Evolutionary conservation across 306 rosid species (phyloP).

Genomic region (Hippophae rhamnoides): DNA sequence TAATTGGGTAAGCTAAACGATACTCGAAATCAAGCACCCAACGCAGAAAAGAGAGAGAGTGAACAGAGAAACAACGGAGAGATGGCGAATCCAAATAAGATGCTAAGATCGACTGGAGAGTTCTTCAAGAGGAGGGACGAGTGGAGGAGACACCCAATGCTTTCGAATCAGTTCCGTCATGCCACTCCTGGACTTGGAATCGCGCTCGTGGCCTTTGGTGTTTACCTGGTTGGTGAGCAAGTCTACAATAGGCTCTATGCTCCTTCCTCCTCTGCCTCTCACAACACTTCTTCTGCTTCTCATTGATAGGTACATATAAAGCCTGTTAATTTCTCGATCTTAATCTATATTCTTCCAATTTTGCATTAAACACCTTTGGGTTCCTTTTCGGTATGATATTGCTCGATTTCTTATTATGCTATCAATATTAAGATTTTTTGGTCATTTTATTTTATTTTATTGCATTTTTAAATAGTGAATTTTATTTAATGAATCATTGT

Average conservation of each 20-base stretch:
- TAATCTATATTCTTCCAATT: neutral
- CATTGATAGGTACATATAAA: conserved; percentile 11
- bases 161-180: conserved; percentile 69
- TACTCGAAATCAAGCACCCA: neutral
- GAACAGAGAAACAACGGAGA: conserved; percentile 3
- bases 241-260: conserved; percentile 42
- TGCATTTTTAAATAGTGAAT: too few relatives aligned
- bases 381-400: neutral
- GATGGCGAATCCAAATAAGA: conserved; percentile 26
- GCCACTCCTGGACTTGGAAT: conserved; percentile 91
- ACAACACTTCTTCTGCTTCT: conserved; percentile 24
- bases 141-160: conserved; percentile 97
- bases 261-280: conserved; percentile 26
- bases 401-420: too few relatives aligned
- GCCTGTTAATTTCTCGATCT: neutral
- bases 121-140: conserved; percentile 84
- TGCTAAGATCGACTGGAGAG: conserved; percentile 55
- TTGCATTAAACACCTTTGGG: neutral
- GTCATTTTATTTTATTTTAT: too few relatives aligned
- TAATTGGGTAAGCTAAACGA: too few relatives aligned
- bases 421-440: too few relatives aligned
- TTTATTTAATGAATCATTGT: too few relatives aligned
- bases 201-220: conserved; percentile 82
- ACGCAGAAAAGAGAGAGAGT: neutral
- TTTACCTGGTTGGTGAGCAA: conserved; percentile 84